These are phyloP conservation scores for Lentinula lateritia DNA, from an alignment of 768 basidiomycete species.

Conservation along the genomic window DNA sequence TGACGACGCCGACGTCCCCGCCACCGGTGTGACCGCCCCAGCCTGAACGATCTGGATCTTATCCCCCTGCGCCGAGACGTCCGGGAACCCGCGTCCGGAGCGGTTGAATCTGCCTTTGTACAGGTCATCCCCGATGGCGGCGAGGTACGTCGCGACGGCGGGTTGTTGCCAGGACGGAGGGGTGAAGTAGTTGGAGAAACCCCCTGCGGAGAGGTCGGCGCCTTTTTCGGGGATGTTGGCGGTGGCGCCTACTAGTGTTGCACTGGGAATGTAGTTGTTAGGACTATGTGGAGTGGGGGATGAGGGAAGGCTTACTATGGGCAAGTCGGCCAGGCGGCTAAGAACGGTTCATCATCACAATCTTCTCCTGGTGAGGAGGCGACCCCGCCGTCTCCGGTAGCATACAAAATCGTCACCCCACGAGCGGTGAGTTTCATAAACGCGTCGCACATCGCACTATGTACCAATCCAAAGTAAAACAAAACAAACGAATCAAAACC, in stretches of 20 bases:
- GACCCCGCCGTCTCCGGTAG: constrained; percentile 32
- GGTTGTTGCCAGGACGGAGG: constrained; percentile 32
- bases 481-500: neutral
- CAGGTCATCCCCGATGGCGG: constrained; percentile 18
- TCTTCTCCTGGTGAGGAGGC: constrained; percentile 34
- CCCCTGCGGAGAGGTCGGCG: constrained; percentile 9
- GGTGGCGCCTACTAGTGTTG: constrained; percentile 33
- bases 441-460: constrained; percentile 12
- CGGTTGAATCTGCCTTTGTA: constrained; percentile 38
- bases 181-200: constrained; percentile 12
- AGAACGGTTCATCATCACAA: constrained; percentile 36
- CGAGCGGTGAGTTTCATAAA: constrained; percentile 32
- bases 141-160: constrained; percentile 26
- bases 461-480: neutral
- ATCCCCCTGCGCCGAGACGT: constrained; percentile 8
- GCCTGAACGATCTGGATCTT: constrained; percentile 49
- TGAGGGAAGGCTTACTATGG: constrained; percentile 30
- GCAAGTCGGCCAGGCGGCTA: constrained; percentile 38
- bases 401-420: constrained; percentile 29
- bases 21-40: constrained; percentile 34
- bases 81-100: constrained; percentile 17
- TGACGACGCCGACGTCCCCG: constrained; percentile 52
- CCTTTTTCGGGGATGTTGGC: constrained; percentile 19
- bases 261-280: too few species aligned
- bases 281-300: neutral